Base-by-base conservation (phyloP, 768 basidiomycete genomes). In the Tylopilus sp. region DNA sequence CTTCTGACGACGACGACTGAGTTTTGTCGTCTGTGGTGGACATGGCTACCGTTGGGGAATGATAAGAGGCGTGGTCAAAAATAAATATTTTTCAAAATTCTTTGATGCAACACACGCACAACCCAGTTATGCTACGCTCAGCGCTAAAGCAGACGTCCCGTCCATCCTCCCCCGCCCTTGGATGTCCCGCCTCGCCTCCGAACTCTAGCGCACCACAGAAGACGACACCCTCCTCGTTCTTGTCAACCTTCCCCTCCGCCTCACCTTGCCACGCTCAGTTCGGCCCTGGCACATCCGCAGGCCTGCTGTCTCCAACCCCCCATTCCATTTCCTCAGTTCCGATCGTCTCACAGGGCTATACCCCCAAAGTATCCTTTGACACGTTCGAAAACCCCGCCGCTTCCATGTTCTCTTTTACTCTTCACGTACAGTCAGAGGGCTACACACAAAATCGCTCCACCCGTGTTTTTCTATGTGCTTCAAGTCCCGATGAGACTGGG, bases 401-500 rank as follows among this genome's bases (percentile, higher is more conserved):
- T 7, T 79, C 80, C 64, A 89, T 93, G 87, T 92, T 93, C 71
- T 86, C 82, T n/a, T 91, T 83, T 62, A 91, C 91, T 0, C 79
- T 93, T 13, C 83, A 81, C 63, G 91, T 89, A 18, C 91, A 95
- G 68, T 85, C 82, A 8, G 89, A 86, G 2, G 87, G 87, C 2
- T 98, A 93, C 67, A 72, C 74, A 39, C 79, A 91, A 26, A 84
- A 77, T 3, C 77, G 86, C 25, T 81, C 82, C 46, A 95, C 93
- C 1, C 79, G 95, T 0, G 90, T 90, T 1, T 98, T 92, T 69
- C 77, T 97, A 1, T 95, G 93, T 52, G 95, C 95, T 0, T 79
- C 91, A 1, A 90, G 89, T 40, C 75, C 85, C 0, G 94, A 97
- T 60, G 94, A 95, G 71, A 90, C 87, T 52, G 95, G 95, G 0